A percentile compares a stretch with the other conserved stretches of the same genome.
phyloP scores from a whole-genome alignment of 2,329 filamentous ascomycete species.

The Bisporella sp. region DNA sequence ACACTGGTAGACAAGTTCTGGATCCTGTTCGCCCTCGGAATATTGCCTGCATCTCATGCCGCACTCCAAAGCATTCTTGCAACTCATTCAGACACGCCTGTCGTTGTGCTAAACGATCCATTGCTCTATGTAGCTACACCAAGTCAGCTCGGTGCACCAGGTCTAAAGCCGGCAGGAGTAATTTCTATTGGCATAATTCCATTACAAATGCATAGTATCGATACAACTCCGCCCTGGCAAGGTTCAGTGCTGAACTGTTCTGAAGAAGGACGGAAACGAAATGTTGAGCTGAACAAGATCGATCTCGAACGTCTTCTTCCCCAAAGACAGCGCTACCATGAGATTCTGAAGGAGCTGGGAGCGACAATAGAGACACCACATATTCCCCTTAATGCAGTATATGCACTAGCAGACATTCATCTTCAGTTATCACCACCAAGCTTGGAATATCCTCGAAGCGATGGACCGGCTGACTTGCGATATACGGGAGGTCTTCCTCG shows the following conservation, averaged over 20 bases:
- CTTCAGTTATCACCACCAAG: constrained; percentile 28
- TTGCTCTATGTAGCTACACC: constrained; percentile 31
- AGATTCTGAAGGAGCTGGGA: too few species aligned
- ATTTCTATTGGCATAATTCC: constrained; percentile 34
- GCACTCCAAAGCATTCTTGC: constrained; percentile 29
- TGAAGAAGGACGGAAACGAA: constrained; percentile 30
- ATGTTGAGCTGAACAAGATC: constrained; percentile 20
- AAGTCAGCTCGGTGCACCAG: constrained; percentile 30
- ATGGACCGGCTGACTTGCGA: constrained; percentile 32
- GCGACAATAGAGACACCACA: constrained; percentile 3
- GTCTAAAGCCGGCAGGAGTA: constrained; percentile 30
- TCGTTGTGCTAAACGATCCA: constrained; percentile 37
- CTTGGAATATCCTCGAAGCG: constrained; percentile 29
- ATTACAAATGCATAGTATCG: constrained; percentile 30
- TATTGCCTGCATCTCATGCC: too few species aligned
- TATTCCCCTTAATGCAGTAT: neutral
- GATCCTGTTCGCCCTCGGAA: too few species aligned
- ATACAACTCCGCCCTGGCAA: constrained; percentile 31
- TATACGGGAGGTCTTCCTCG: constrained; percentile 37
- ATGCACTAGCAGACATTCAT: neutral
- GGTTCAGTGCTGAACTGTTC: constrained; percentile 31
- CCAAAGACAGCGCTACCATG: too few species aligned
- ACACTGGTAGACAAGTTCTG: too few species aligned
- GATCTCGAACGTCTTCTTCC: neutral
- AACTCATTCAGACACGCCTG: constrained; percentile 26